Evolutionary conservation across 139 green algal species (phyloP).

Genomic region (Chlorella sp.): DNA sequence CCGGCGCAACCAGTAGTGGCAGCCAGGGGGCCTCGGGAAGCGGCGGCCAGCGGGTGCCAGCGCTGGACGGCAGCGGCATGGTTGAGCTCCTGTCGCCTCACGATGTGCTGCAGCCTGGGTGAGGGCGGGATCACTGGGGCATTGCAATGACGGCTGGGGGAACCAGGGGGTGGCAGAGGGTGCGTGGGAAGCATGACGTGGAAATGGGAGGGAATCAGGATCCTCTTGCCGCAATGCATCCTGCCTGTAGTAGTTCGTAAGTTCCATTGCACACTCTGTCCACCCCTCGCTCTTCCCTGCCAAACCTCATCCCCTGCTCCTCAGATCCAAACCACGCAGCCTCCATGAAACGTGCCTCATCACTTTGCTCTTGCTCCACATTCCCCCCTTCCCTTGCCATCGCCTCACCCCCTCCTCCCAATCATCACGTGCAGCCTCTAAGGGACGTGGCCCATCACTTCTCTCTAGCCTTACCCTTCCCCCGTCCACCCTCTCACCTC

Average conservation of each 20-base stretch:
- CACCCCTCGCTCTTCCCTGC: neutral
- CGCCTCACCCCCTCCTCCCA: neutral
- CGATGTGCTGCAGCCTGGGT: constrained; percentile 23
- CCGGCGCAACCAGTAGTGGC: neutral
- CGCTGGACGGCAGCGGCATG: neutral
- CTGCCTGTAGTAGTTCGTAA: no score
- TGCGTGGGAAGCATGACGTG: neutral
- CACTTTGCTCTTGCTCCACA: neutral
- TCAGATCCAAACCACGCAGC: neutral
- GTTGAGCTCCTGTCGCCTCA: constrained; percentile 17
- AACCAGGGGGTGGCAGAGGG: no score
- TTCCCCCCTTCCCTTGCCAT: neutral
- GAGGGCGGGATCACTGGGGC: neutral
- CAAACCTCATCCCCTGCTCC: neutral
- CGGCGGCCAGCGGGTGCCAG: neutral
- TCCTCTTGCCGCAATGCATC: neutral
- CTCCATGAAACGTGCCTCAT: constrained; percentile 42
- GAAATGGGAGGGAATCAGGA: neutral
- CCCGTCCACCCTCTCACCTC: neutral
- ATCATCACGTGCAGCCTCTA: no score
- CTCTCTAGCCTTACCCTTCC: neutral
- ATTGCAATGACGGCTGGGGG: no score
- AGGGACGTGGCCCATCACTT: no score
- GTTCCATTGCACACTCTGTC: neutral
- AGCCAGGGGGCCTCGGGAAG: neutral